Percentiles rank a stretch among this genome's conserved stretches.
Conservation (phyloP, 768 basidiomycete genomes). For the Galerina marginata region DNA sequence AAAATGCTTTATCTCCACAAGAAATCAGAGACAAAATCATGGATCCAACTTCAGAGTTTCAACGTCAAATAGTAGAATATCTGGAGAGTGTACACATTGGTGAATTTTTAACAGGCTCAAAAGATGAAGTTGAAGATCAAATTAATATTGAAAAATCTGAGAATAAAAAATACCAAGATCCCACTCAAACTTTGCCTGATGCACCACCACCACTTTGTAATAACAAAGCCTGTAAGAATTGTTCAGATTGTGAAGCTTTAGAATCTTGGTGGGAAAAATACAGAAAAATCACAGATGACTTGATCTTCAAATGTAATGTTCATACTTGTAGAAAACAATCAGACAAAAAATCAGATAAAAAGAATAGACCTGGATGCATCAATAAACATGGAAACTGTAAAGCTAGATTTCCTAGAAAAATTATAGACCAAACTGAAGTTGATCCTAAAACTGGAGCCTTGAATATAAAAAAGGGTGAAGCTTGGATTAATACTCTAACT, state of each 20-base stretch:
- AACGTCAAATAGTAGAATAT: slow-evolving; percentile 25
- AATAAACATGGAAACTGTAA: slow-evolving; percentile 36
- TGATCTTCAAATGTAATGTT: slow-evolving; percentile 32
- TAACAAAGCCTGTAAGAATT: neutral
- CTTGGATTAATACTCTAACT: slow-evolving; percentile 37
- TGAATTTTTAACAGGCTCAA: slow-evolving; percentile 34
- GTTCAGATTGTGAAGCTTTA: slow-evolving; percentile 10
- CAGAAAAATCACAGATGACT: slow-evolving; percentile 29
- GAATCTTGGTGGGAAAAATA: slow-evolving; percentile 25
- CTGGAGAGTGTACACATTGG: slow-evolving; percentile 31
- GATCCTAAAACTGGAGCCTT: slow-evolving; percentile 32
- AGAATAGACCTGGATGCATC: slow-evolving; percentile 26
- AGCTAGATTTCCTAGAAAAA: slow-evolving; percentile 36
- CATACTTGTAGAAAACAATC: slow-evolving; percentile 26
- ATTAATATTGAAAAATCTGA: neutral
- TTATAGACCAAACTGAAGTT: slow-evolving; percentile 24
- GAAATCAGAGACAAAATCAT: slow-evolving; percentile 35
- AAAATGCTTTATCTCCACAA: slow-evolving; percentile 29
- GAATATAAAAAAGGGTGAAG: slow-evolving; percentile 35
- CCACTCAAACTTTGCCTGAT: slow-evolving; percentile 27
- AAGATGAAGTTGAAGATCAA: slow-evolving; percentile 23
- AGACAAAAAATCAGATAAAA: slow-evolving; percentile 20
- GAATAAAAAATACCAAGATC: slow-evolving; percentile 18
- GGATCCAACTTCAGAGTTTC: slow-evolving; percentile 22
- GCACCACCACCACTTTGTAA: slow-evolving; percentile 24